A percentile compares a stretch with the other conserved stretches of the same genome.
These are phyloP conservation scores for Aureobasidium mangrovei DNA, from an alignment of 2,329 filamentous ascomycete genomes.

Conservation along the genomic window DNA sequence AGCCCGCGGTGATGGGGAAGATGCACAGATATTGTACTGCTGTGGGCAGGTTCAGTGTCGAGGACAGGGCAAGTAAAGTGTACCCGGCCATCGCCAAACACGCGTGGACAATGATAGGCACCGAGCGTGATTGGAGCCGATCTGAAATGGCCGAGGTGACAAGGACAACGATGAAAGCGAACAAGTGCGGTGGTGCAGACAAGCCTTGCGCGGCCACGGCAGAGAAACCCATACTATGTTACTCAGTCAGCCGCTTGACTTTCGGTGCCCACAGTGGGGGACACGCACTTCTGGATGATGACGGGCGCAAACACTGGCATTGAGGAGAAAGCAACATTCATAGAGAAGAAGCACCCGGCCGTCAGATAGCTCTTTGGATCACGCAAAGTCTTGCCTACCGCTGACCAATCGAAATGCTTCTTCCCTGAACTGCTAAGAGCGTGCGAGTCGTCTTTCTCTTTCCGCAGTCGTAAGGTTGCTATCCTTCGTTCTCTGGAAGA, in stretches of 20 bases:
- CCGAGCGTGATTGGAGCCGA: constrained; percentile 50
- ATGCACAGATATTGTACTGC: constrained; percentile 60
- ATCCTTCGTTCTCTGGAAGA: constrained; percentile 47
- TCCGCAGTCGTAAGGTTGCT: constrained; percentile 57
- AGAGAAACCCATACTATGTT: constrained; percentile 58
- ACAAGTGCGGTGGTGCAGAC: constrained; percentile 70
- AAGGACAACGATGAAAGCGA: constrained; percentile 64
- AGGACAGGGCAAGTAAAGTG: constrained; percentile 38
- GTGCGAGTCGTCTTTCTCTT: constrained; percentile 33
- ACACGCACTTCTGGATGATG: constrained; percentile 53
- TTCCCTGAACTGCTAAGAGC: constrained; percentile 19
- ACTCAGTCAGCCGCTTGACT: constrained; percentile 10
- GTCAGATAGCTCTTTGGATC: constrained; percentile 68
- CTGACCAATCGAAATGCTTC: constrained; percentile 40
- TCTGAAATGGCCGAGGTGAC: constrained; percentile 66
- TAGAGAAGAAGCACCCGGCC: constrained; percentile 74
- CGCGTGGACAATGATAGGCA: constrained; percentile 61
- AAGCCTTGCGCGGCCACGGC: constrained; percentile 63
- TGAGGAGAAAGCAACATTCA: constrained; percentile 80
- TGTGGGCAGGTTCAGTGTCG: constrained; percentile 23
- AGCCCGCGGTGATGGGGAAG: constrained; percentile 69
- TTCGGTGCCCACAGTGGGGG: not conserved
- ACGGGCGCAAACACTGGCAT: constrained; percentile 61
- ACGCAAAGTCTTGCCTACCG: constrained; percentile 49
- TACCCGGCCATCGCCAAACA: constrained; percentile 51